Evolutionary conservation across 371 early-diverging fungal species (phyloP).

Genomic region (Sanchytrium tribonematis): DNA sequence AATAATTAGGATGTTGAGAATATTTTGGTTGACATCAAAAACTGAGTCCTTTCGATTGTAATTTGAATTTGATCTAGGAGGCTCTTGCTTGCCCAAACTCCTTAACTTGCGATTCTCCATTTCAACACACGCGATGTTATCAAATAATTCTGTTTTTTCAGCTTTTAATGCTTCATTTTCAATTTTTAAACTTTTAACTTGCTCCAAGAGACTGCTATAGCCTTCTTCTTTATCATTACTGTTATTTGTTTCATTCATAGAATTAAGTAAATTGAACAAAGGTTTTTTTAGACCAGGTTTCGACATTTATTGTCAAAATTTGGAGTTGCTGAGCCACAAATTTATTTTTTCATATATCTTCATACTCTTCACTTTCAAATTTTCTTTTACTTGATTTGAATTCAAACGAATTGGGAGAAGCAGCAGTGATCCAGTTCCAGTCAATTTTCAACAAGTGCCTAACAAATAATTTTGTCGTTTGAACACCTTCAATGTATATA

Average conservation of each 20-base stretch:
- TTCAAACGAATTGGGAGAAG: too few relatives aligned
- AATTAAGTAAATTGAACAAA: too few relatives aligned
- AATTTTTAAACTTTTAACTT: background rate
- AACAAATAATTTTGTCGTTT: background rate
- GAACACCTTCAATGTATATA: background rate
- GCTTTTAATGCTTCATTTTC: background rate
- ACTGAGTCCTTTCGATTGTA: background rate
- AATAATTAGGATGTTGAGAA: too few relatives aligned
- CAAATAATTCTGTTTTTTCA: background rate
- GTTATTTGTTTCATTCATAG: background rate
- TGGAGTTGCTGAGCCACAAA: background rate
- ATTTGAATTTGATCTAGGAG: background rate
- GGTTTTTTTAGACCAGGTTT: too few relatives aligned
- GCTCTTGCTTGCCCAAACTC: background rate
- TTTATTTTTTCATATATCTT: background rate
- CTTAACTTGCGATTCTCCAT: background rate
- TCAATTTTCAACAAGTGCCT: background rate
- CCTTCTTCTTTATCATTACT: background rate
- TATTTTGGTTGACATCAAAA: background rate
- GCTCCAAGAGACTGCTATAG: too few relatives aligned
- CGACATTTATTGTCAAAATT: background rate
- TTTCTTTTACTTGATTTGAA: too few relatives aligned
- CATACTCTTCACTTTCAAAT: too few relatives aligned
- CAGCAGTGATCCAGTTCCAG: too few relatives aligned
- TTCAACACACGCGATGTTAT: background rate